A percentile compares a stretch with the other conserved stretches of the same genome.
phyloP scores from a whole-genome alignment of 106 monocot species.

The Alisma plantagoaquatica region DNA sequence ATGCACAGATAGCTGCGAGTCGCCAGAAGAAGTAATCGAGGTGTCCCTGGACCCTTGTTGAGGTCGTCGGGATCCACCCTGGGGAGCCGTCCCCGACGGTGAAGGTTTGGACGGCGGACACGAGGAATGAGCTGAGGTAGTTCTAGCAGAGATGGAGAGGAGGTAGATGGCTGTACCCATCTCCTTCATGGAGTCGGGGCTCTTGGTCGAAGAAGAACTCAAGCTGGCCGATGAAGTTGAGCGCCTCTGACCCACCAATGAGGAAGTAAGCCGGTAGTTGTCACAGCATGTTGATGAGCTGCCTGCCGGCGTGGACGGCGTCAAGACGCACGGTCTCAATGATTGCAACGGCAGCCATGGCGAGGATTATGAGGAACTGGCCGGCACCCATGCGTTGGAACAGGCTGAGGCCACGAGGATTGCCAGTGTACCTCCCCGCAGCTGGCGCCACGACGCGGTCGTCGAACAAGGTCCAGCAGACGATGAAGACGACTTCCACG shows the following conservation, averaged over 20 bases:
- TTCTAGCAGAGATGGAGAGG: constrained; percentile 7
- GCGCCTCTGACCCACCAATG: constrained; percentile 29
- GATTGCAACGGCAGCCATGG: constrained; percentile 34
- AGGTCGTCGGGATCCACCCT: constrained; percentile 31
- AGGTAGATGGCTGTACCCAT: constrained; percentile 15
- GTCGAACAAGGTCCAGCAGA: constrained; percentile 32
- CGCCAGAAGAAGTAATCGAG: constrained; percentile 48
- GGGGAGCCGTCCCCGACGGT: constrained; percentile 4
- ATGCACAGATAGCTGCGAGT: too few relatives aligned
- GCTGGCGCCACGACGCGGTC: constrained; percentile 22
- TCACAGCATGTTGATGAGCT: constrained; percentile 28
- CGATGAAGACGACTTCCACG: constrained; percentile 23
- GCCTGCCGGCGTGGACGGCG: constrained; percentile 15
- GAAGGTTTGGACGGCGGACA: constrained; percentile 1
- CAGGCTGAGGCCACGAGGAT: constrained; percentile 25
- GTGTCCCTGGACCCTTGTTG: constrained; percentile 24
- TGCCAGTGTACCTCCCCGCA: constrained; percentile 25
- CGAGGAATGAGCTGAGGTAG: constrained; percentile 17
- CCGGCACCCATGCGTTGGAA: constrained; percentile 46
- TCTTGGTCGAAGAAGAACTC: constrained; percentile 50
- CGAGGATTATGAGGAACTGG: constrained; percentile 21
- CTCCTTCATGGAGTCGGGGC: constrained; percentile 31
- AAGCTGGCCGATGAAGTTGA: constrained; percentile 40
- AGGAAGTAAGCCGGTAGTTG: constrained; percentile 44
- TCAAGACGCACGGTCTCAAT: constrained; percentile 31